These are phyloP conservation scores for Trichoderma sp. DNA, from an alignment of 2,329 filamentous ascomycete genomes.

Conservation along the genomic window DNA sequence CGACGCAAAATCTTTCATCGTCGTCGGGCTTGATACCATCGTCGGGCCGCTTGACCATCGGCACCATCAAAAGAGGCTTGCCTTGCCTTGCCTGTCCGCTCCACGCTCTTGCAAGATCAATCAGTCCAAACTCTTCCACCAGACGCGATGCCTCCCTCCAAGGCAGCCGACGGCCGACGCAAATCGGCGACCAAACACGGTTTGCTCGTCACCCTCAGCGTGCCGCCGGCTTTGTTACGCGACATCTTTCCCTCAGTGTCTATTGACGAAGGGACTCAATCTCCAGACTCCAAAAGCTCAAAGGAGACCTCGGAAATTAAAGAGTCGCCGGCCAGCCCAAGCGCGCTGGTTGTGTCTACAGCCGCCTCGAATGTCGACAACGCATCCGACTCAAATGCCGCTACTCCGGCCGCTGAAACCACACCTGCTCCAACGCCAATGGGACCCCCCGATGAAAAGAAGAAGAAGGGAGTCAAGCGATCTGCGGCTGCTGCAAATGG, in stretches of 20 bases:
- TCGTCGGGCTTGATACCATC: background rate
- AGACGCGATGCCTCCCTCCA: constrained; percentile 36
- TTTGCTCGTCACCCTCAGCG: constrained; percentile 51
- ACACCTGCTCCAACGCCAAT: constrained; percentile 56
- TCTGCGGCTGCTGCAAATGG: constrained; percentile 64
- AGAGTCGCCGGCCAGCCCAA: constrained; percentile 45
- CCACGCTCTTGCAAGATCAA: background rate
- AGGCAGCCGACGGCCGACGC: constrained; percentile 36
- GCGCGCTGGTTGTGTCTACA: constrained; percentile 34
- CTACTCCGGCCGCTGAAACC: constrained; percentile 55
- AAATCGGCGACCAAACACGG: constrained; percentile 38
- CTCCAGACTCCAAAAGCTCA: constrained; percentile 32
- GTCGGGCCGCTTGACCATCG: background rate
- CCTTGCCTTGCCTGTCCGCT: background rate
- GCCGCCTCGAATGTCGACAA: constrained; percentile 51
- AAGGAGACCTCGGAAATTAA: constrained; percentile 38
- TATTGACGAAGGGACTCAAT: constrained; percentile 43
- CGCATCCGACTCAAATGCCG: constrained; percentile 57
- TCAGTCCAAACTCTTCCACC: background rate
- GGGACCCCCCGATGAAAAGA: constrained; percentile 62
- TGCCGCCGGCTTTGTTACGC: constrained; percentile 50
- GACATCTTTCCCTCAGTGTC: constrained; percentile 46
- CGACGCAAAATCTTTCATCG: constrained; percentile 17
- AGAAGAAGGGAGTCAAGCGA: constrained; percentile 74
- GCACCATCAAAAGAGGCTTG: background rate